phyloP scores from a whole-genome alignment of 345 rosid species.

The Heritiera fomes region DNA sequence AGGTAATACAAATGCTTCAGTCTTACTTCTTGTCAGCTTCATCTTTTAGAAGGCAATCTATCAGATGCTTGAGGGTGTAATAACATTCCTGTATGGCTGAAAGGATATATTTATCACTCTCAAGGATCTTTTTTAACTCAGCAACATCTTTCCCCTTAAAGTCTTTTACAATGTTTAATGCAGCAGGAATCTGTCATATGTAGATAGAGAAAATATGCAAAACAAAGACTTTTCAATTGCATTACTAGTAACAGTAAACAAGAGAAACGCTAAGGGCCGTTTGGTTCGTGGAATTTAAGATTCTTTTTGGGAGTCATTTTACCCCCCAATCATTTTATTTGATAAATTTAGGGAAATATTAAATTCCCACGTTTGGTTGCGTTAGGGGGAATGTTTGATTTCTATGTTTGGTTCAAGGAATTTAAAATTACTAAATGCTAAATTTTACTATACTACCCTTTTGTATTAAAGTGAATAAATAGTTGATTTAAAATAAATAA shows the following conservation, averaged over 20 bases:
- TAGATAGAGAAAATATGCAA: slow-evolving; percentile 24
- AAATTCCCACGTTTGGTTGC: too few relatives aligned
- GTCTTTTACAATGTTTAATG: slow-evolving; percentile 96
- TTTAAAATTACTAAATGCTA: too few relatives aligned
- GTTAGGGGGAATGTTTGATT: too few relatives aligned
- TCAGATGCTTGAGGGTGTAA: slow-evolving; percentile 62
- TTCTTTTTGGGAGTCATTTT: too few relatives aligned
- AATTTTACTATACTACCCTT: too few relatives aligned
- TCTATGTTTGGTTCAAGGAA: too few relatives aligned
- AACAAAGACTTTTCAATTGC: slow-evolving; percentile 17
- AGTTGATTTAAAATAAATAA: too few relatives aligned
- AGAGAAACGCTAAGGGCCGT: slow-evolving; percentile 20
- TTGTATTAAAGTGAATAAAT: too few relatives aligned
- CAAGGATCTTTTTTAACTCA: slow-evolving; percentile 71
- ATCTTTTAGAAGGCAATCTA: slow-evolving; percentile 62
- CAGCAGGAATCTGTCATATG: slow-evolving; percentile 74
- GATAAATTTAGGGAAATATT: too few relatives aligned
- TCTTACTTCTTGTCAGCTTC: slow-evolving; percentile 66
- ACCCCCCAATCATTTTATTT: too few relatives aligned
- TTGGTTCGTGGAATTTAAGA: too few relatives aligned
- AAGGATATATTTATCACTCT: slow-evolving; percentile 62
- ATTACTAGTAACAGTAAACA: slow-evolving; percentile 7
- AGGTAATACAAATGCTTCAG: slow-evolving; percentile 9
- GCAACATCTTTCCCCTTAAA: slow-evolving; percentile 68
- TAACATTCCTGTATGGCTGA: slow-evolving; percentile 81